These are phyloP conservation scores for Platanus orientalis DNA, from an alignment of 164 flowering plant genomes.

Conservation along the genomic window DNA sequence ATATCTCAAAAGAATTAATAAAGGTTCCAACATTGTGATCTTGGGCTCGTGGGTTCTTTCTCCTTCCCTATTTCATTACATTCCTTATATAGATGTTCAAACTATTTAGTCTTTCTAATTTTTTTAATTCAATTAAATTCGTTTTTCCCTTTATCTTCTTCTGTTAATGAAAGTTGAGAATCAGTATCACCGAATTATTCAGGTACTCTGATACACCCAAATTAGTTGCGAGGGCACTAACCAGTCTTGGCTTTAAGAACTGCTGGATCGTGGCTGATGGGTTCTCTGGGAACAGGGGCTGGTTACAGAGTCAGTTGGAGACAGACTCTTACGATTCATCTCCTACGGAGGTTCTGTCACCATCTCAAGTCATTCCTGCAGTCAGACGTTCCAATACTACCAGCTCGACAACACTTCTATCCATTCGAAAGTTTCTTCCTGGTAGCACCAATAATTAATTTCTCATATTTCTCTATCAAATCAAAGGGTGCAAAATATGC, in stretches of 20 bases:
- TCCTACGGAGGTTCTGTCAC: conserved; percentile 64
- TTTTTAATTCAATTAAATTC: background rate
- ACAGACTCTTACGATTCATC: conserved; percentile 69
- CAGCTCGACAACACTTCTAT: conserved; percentile 24
- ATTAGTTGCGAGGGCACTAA: conserved; percentile 70
- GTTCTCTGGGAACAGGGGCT: conserved; percentile 82
- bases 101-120: background rate
- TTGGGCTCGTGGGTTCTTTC: conserved; percentile 76
- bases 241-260: conserved; percentile 77
- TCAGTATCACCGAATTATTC: conserved; percentile 19
- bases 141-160: background rate
- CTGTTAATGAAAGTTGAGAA: background rate
- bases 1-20: conserved; percentile 66
- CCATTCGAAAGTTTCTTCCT: conserved; percentile 52
- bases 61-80: conserved; percentile 1
- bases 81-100: background rate
- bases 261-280: conserved; percentile 83
- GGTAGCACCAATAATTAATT: conserved; percentile 34
- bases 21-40: conserved; percentile 75
- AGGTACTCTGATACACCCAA: conserved; percentile 86
- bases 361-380: conserved; percentile 69
- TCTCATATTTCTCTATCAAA: conserved; percentile 1
- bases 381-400: conserved; percentile 52
- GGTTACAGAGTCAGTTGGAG: conserved; percentile 89
- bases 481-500: conserved; percentile 7